Conservation (phyloP, 2,329 filamentous ascomycete genomes). For the Byssoonygena ceratinophila region DNA sequence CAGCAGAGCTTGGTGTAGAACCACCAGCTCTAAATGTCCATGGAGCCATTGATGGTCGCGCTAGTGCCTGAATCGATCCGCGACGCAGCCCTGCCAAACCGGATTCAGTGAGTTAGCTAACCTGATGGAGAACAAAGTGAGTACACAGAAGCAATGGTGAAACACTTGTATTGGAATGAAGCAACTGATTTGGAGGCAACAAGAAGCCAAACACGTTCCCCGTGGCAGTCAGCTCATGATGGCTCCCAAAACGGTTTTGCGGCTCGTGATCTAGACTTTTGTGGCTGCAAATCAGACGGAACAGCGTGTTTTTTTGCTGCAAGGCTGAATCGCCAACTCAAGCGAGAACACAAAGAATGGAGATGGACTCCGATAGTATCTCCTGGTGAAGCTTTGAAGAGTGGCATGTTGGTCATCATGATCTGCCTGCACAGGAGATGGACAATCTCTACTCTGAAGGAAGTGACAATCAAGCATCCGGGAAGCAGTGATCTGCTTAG, state of each 20-base stretch:
- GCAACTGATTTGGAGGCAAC: neutral
- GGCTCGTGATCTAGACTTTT: neutral
- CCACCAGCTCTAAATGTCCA: neutral
- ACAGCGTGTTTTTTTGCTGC: neutral
- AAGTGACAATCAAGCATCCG: neutral
- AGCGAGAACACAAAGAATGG: too few species aligned
- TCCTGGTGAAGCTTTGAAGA: too few species aligned
- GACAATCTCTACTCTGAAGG: neutral
- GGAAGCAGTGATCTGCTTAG: neutral
- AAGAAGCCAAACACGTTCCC: neutral
- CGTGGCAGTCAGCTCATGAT: constrained; percentile 2
- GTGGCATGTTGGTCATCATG: too few species aligned
- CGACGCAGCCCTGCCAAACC: neutral
- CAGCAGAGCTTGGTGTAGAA: neutral
- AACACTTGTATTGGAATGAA: neutral
- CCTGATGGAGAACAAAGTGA: neutral
- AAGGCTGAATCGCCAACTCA: constrained; percentile 2
- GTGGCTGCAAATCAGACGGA: neutral
- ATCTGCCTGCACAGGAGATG: too few species aligned
- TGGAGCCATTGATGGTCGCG: constrained; percentile 1
- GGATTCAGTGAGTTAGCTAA: neutral
- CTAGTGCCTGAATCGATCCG: too few species aligned
- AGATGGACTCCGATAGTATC: too few species aligned
- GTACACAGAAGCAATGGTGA: neutral
- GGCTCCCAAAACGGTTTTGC: neutral